Evolutionary conservation across 2,329 filamentous ascomycete genomes (phyloP).

Genomic region (Zymoseptoria crescenta): DNA sequence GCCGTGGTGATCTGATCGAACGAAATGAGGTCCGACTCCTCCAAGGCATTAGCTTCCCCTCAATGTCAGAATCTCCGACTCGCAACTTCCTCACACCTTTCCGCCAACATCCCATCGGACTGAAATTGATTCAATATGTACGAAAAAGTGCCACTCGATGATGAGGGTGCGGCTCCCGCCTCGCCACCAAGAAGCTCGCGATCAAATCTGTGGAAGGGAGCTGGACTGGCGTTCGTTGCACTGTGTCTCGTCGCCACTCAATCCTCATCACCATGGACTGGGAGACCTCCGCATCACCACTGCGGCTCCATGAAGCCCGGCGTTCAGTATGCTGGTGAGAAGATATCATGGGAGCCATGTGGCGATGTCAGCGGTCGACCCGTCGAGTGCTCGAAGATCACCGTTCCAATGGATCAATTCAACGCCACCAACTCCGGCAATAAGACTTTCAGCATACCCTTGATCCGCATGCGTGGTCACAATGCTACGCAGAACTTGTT

Average conservation of each 20-base stretch:
- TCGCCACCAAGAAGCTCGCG: not conserved
- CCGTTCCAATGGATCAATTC: constrained; percentile 18
- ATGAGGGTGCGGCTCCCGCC: not conserved
- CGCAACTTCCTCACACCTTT: not conserved
- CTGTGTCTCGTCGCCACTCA: not conserved
- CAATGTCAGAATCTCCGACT: not conserved
- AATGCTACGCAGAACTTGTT: constrained; percentile 10
- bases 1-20: not conserved
- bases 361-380: constrained; percentile 14
- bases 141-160: not conserved
- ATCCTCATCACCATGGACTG: not conserved
- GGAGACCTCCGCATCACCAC: not conserved
- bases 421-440: constrained; percentile 14
- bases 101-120: too few species aligned
- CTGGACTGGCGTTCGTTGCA: not conserved
- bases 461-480: constrained; percentile 13
- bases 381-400: constrained; percentile 13
- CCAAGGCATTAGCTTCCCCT: not conserved
- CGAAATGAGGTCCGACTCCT: not conserved
- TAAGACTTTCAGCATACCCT: constrained; percentile 17
- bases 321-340: constrained; percentile 12
- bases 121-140: not conserved
- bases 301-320: not conserved
- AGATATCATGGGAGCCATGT: constrained; percentile 14
- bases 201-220: not conserved